Evolutionary conservation across 1,284 basidiomycete genomes (phyloP).

Genomic region (Heterobasidion parviporum): DNA sequence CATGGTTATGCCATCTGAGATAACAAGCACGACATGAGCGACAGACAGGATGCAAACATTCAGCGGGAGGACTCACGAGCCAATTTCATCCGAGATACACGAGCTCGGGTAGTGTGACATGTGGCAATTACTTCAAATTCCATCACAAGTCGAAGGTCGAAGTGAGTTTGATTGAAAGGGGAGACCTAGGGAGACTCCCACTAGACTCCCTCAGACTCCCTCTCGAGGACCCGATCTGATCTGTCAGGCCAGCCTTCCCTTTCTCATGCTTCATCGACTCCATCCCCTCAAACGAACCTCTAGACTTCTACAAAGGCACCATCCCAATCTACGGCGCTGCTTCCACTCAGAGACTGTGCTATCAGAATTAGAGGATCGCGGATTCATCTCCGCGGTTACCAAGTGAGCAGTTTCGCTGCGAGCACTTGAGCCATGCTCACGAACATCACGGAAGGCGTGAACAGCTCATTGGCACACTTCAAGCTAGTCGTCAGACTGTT

Average conservation of each 20-base stretch:
- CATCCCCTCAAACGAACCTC: not conserved
- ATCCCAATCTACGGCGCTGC: not conserved
- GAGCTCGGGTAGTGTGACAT: constrained; percentile 69
- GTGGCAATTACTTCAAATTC: constrained; percentile 72
- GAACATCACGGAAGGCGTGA: constrained; percentile 19
- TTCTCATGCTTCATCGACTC: not conserved
- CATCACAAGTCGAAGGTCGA: constrained; percentile 29
- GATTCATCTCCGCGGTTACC: constrained; percentile 39
- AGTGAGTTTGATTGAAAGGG: no score
- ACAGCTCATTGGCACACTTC: constrained; percentile 28
- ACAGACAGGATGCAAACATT: not conserved
- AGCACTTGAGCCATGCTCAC: not conserved
- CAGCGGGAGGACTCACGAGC: constrained; percentile 39
- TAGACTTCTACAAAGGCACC: not conserved
- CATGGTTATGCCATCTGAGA: constrained; percentile 66
- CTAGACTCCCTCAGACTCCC: no score
- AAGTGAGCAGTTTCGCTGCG: constrained; percentile 19
- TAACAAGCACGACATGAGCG: constrained; percentile 8
- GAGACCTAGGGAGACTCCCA: no score
- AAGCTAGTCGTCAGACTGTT: constrained; percentile 41
- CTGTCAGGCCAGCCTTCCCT: not conserved
- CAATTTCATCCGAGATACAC: constrained; percentile 70
- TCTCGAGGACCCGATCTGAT: not conserved
- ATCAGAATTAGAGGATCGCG: constrained; percentile 32
- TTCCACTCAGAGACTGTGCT: constrained; percentile 11